A percentile compares a stretch with the other conserved stretches of the same genome.
These are phyloP conservation scores for Nicotiana obtusifolia DNA, from an alignment of 257 asterid species.

Conservation along the genomic window DNA sequence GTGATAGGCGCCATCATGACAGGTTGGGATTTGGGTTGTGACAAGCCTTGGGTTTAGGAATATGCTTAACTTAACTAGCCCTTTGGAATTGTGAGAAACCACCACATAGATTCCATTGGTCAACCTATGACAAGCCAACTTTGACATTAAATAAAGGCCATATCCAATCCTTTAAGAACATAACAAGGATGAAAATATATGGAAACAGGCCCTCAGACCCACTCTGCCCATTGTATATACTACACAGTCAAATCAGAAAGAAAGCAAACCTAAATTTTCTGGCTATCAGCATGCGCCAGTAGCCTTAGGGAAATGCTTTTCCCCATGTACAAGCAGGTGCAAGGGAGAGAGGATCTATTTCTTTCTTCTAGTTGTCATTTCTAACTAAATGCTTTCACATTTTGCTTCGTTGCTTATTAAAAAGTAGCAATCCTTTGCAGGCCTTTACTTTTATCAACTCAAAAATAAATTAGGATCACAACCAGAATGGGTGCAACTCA, in stretches of 20 bases:
- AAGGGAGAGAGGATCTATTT: neutral
- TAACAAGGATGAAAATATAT: neutral
- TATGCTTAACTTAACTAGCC: neutral
- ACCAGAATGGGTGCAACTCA: neutral
- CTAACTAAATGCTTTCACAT: neutral
- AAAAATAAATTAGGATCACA: neutral
- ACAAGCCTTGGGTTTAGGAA: neutral
- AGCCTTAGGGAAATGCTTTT: neutral
- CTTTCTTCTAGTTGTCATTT: neutral
- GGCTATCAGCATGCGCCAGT: neutral
- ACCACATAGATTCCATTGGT: conserved; percentile 1
- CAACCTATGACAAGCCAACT: neutral
- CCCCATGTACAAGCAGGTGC: neutral
- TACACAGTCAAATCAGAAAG: neutral
- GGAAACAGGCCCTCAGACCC: neutral
- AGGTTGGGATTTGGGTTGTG: too few relatives aligned
- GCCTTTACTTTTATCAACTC: neutral
- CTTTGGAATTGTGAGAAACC: neutral
- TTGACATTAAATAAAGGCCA: neutral
- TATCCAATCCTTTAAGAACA: neutral
- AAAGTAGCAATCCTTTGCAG: neutral
- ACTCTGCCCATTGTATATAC: neutral
- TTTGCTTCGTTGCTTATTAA: neutral
- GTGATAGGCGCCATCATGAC: too few relatives aligned
- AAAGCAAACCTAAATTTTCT: neutral